These are phyloP conservation scores for Leccinum olivaceopallidum DNA, from an alignment of 768 basidiomycete species.

Conservation along the genomic window DNA sequence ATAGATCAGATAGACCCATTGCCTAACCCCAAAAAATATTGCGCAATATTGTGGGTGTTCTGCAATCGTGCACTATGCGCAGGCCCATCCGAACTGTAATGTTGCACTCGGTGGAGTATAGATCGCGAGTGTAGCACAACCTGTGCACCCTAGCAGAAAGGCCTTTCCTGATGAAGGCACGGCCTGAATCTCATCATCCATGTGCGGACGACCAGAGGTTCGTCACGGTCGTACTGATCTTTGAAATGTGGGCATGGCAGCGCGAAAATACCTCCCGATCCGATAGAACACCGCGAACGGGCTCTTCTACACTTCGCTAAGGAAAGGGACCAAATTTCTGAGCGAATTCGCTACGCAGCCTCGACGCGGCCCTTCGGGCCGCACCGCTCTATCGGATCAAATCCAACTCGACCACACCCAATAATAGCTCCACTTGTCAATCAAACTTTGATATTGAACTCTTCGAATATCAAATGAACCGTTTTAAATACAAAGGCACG, in stretches of 20 bases:
- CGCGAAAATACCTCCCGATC: not conserved
- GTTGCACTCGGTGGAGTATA: no score
- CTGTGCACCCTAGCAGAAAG: no score
- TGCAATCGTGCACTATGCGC: no score
- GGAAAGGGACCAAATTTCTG: not conserved
- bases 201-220: not conserved
- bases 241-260: not conserved
- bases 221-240: not conserved
- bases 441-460: not conserved
- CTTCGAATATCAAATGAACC: not conserved
- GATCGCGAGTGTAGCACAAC: no score
- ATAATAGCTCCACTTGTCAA: not conserved
- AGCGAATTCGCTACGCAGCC: not conserved
- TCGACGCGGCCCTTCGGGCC: not conserved
- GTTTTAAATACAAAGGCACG: not conserved
- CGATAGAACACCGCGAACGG: not conserved
- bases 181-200: not conserved
- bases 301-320: not conserved
- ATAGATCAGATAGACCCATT: no score
- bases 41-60: no score
- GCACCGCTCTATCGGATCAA: no score
- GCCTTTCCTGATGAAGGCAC: no score
- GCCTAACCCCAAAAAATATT: no score
- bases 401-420: no score
- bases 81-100: no score